These are phyloP conservation scores for Colletotrichum melonis DNA, from an alignment of 2,329 filamentous ascomycete genomes.

Conservation along the genomic window DNA sequence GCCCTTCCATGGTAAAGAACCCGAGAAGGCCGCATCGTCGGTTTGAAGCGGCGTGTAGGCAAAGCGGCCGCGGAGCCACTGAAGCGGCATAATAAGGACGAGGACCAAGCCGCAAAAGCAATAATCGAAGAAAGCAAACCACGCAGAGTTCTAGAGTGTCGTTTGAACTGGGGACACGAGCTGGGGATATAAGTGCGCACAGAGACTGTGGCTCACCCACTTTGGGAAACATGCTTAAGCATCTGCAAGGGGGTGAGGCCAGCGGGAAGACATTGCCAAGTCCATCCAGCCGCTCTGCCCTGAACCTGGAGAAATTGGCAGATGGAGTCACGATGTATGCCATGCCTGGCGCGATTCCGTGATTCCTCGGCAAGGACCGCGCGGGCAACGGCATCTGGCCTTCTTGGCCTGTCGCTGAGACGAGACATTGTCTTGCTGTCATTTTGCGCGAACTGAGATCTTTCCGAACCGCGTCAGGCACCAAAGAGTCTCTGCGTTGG, in stretches of 20 bases:
- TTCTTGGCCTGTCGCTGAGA: not conserved
- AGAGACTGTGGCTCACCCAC: not conserved
- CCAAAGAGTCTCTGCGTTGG: too few species aligned
- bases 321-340: not conserved
- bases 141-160: not conserved
- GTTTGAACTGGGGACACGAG: not conserved
- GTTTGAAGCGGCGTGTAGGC: not conserved
- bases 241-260: not conserved
- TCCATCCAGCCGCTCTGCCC: not conserved
- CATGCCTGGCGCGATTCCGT: not conserved
- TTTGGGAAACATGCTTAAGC: not conserved
- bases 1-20: not conserved
- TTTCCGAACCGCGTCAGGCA: too few species aligned
- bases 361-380: not conserved
- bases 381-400: not conserved
- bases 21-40: not conserved
- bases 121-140: too few species aligned
- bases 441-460: too few species aligned
- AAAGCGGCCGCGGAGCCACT: not conserved
- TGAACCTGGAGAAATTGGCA: fast-evolving
- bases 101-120: not conserved
- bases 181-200: not conserved
- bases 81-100: not conserved
- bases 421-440: not conserved
- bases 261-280: not conserved